Evolutionary conservation across 2,329 filamentous ascomycete genomes (phyloP).

Genomic region (Neofusicoccum umdonicola): DNA sequence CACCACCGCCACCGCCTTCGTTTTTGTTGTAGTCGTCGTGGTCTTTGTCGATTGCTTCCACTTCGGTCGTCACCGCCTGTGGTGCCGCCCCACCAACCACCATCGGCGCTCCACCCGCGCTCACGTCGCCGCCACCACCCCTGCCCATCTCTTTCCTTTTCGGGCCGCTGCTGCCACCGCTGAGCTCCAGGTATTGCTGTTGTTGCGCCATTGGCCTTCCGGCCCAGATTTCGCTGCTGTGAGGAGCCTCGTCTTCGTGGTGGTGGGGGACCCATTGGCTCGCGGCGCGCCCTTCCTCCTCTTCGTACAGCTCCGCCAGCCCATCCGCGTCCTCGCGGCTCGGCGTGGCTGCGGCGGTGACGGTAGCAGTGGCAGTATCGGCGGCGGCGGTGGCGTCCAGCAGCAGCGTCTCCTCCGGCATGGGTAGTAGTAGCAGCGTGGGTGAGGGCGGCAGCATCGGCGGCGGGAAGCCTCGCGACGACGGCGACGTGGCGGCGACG

Average conservation of each 20-base stretch:
- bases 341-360: neutral
- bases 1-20: neutral
- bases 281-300: too few species aligned
- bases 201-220: too few species aligned
- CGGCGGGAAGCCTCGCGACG: neutral
- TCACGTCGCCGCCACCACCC: neutral
- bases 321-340: too few species aligned
- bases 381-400: neutral
- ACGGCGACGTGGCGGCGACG: neutral
- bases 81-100: neutral
- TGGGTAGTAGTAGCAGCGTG: neutral
- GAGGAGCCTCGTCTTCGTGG: neutral
- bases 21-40: neutral
- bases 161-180: neutral
- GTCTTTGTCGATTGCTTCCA: neutral
- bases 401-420: neutral
- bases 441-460: neutral
- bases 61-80: neutral
- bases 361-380: neutral
- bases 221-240: too few species aligned
- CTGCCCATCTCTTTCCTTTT: slow-evolving; percentile 8
- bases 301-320: too few species aligned
- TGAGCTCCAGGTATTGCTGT: neutral
- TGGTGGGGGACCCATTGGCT: too few species aligned
- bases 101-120: neutral